Conservation (phyloP, 2,329 filamentous ascomycete genomes). For the Fusarium cyanostomum region DNA sequence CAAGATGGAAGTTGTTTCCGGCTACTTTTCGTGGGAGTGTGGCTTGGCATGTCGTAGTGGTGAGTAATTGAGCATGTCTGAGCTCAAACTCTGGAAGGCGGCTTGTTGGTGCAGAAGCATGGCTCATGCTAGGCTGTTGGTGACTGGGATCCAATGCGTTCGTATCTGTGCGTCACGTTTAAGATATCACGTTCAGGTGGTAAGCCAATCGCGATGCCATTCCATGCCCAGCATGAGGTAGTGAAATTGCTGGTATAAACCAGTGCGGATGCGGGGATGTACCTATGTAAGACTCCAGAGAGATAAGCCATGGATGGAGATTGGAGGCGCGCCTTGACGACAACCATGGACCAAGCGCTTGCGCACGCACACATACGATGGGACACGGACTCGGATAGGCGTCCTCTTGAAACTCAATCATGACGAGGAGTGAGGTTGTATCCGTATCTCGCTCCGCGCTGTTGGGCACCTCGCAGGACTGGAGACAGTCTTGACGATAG, state of each 20-base stretch:
- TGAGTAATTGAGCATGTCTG: slow-evolving; percentile 1
- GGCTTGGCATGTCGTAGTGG: slow-evolving; percentile 7
- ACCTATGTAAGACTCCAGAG: slow-evolving; percentile 10
- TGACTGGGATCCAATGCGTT: not conserved
- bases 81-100: slow-evolving; percentile 8
- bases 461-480: slow-evolving; percentile 3
- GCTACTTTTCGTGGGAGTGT: slow-evolving; percentile 11
- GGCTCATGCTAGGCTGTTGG: not conserved
- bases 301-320: slow-evolving; percentile 29
- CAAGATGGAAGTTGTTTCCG: not conserved
- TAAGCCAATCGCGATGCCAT: slow-evolving; percentile 4
- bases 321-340: slow-evolving; percentile 17
- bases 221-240: slow-evolving; percentile 1
- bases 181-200: not conserved
- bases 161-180: slow-evolving; percentile 1
- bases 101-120: slow-evolving; percentile 1
- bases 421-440: slow-evolving; percentile 23
- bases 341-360: slow-evolving; percentile 16
- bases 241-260: slow-evolving; percentile 3
- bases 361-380: slow-evolving; percentile 19
- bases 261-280: not conserved
- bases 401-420: slow-evolving; percentile 24
- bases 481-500: not conserved
- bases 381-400: slow-evolving; percentile 24
- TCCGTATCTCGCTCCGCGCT: slow-evolving; percentile 3